A percentile compares a stretch with the other conserved stretches of the same genome.
phyloP scores from a whole-genome alignment of 768 basidiomycete genomes.

The Kwoniella mangroviensis region DNA sequence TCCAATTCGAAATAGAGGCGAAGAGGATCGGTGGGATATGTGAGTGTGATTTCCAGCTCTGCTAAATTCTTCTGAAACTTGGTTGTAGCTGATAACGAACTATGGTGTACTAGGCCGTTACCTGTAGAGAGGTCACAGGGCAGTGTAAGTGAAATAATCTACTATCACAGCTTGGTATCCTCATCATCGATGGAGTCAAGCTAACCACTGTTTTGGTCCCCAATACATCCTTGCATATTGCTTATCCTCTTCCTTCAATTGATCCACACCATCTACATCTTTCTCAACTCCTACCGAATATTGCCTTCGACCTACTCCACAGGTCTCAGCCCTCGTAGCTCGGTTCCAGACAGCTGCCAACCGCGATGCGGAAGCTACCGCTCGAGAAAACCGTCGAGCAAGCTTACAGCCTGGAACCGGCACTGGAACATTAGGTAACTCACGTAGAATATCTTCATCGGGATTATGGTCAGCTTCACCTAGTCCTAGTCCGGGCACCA shows the following conservation, averaged over 20 bases:
- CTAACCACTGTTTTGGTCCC: too few species aligned
- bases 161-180: neutral
- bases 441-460: conserved; percentile 16
- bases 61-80: neutral
- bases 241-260: neutral
- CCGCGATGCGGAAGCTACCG: conserved; percentile 31
- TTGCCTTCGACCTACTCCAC: neutral
- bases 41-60: neutral
- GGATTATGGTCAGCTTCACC: conserved; percentile 11
- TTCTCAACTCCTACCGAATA: too few species aligned
- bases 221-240: neutral
- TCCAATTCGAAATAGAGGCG: too few species aligned
- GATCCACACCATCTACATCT: neutral
- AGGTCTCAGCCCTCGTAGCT: conserved; percentile 50
- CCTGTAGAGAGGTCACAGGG: conserved; percentile 51
- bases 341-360: conserved; percentile 50
- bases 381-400: conserved; percentile 21
- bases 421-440: neutral
- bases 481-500: conserved; percentile 13
- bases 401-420: conserved; percentile 10
- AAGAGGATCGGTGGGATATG: neutral
- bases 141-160: conserved; percentile 27
- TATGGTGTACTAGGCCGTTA: conserved; percentile 28
- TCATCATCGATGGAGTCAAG: too few species aligned
- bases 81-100: neutral